phyloP scores from a whole-genome alignment of 139 green algal species.

The Pseudopediastrum boryanum region DNA sequence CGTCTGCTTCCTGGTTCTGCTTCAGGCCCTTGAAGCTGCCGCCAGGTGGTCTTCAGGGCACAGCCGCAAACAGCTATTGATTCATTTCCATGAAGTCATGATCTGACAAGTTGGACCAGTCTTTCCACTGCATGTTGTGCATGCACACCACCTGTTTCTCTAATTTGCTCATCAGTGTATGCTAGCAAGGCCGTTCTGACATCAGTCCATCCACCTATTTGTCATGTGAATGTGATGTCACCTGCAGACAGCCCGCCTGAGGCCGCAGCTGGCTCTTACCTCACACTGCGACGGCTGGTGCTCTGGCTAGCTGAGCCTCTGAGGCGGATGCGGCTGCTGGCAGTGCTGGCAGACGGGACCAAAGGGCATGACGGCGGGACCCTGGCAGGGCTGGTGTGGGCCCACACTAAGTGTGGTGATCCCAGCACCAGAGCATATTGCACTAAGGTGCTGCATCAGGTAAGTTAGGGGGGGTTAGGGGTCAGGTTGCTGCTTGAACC shows the following conservation, averaged over 20 bases:
- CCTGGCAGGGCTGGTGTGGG: conserved; percentile 72
- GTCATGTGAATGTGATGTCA: not conserved
- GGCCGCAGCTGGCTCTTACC: conserved; percentile 43
- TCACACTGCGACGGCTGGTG: conserved; percentile 84
- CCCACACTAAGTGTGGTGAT: conserved; percentile 72
- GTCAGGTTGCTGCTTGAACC: not conserved
- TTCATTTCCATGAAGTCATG: too few species aligned
- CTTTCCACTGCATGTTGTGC: not conserved
- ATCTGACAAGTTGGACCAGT: not conserved
- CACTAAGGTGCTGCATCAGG: conserved; percentile 64
- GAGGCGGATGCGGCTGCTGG: conserved; percentile 81
- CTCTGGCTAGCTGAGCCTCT: conserved; percentile 88
- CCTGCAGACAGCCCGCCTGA: not conserved
- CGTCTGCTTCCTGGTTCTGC: too few species aligned
- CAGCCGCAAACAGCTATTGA: too few species aligned
- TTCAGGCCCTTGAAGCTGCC: too few species aligned
- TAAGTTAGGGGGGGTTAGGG: conserved; percentile 25
- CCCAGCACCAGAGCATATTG: conserved; percentile 64
- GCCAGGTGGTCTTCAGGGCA: too few species aligned
- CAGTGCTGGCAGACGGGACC: conserved; percentile 67
- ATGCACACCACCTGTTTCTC: not conserved
- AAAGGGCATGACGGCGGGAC: conserved; percentile 61
- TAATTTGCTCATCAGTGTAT: too few species aligned
- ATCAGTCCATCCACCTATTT: not conserved
- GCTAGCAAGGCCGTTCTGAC: not conserved